A percentile compares a stretch with the other conserved stretches of the same genome.
phyloP scores from a whole-genome alignment of 2,329 filamentous ascomycete species.

The Clonostachys rhizophaga region DNA sequence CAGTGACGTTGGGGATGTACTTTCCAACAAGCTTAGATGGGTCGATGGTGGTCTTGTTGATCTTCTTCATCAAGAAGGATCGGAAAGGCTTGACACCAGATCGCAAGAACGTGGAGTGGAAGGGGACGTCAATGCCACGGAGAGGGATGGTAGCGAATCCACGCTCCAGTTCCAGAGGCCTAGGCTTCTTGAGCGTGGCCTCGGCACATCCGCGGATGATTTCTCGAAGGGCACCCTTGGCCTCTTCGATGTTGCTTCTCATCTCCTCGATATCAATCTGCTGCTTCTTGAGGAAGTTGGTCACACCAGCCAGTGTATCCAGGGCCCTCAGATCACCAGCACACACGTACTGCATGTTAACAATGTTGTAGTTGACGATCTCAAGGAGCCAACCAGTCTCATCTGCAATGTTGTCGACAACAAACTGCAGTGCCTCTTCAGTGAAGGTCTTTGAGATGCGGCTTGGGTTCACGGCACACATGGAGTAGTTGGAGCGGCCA shows the following conservation, averaged over 20 bases:
- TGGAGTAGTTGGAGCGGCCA: conserved; percentile 96
- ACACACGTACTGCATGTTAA: conserved; percentile 72
- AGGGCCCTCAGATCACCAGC: conserved; percentile 66
- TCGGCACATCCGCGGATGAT: conserved; percentile 89
- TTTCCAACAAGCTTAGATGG: conserved; percentile 95
- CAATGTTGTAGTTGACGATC: conserved; percentile 95
- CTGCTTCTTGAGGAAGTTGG: conserved; percentile 93
- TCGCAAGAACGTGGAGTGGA: conserved; percentile 97
- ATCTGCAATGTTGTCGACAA: conserved; percentile 92
- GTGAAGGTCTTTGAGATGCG: conserved; percentile 98
- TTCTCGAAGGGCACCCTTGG: conserved; percentile 82
- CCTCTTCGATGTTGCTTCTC: conserved; percentile 84
- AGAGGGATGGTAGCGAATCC: conserved; percentile 97
- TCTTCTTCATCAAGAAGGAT: conserved; percentile 98
- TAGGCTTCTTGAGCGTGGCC: conserved; percentile 83
- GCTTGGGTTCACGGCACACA: conserved; percentile 98
- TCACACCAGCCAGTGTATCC: conserved; percentile 72
- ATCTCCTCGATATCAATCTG: conserved; percentile 96
- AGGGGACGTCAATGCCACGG: conserved; percentile 95
- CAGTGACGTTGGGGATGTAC: conserved; percentile 98
- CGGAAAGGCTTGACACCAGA: conserved; percentile 99
- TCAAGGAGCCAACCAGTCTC: conserved; percentile 93
- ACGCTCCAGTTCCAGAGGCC: conserved; percentile 83
- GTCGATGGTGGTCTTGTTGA: conserved; percentile 98
- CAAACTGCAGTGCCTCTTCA: conserved; percentile 93